Conservation (phyloP, 257 asterid genomes). For the Nicotiana tomentosiformis region DNA sequence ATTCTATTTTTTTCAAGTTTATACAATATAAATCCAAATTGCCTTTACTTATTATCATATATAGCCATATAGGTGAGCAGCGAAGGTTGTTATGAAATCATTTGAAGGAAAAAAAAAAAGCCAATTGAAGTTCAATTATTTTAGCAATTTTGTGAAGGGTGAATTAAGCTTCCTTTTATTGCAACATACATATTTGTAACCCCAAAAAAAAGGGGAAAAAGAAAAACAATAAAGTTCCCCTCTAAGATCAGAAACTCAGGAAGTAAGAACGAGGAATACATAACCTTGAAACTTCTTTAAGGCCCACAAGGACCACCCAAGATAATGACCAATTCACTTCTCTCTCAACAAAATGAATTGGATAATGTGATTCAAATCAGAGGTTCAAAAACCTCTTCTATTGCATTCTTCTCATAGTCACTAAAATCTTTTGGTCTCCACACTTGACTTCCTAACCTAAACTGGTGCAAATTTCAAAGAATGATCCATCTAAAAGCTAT, state of each 20-base stretch:
- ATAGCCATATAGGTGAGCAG: too few species aligned
- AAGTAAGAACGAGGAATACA: too few species aligned
- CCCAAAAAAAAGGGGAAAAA: too few species aligned
- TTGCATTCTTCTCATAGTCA: background rate
- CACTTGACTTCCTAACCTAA: background rate
- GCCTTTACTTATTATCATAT: too few species aligned
- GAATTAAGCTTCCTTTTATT: background rate
- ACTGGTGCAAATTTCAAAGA: background rate
- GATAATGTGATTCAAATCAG: constrained; percentile 16
- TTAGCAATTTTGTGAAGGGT: background rate
- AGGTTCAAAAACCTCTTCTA: constrained; percentile 34
- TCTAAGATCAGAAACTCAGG: background rate
- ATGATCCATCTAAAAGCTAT: constrained; percentile 65
- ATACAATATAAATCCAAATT: background rate
- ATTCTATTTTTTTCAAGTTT: background rate
- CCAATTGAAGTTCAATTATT: too few species aligned
- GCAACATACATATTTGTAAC: background rate
- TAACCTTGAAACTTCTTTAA: background rate
- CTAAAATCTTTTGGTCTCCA: background rate
- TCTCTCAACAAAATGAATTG: background rate
- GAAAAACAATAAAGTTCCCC: background rate
- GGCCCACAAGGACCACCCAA: background rate
- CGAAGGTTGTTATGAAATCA: too few species aligned
- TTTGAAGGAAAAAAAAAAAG: too few species aligned
- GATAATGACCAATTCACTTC: background rate